A percentile compares a stretch with the other conserved stretches of the same genome.
phyloP scores from a whole-genome alignment of 495 filamentous ascomycete species.

The Penicillium chermesinum region DNA sequence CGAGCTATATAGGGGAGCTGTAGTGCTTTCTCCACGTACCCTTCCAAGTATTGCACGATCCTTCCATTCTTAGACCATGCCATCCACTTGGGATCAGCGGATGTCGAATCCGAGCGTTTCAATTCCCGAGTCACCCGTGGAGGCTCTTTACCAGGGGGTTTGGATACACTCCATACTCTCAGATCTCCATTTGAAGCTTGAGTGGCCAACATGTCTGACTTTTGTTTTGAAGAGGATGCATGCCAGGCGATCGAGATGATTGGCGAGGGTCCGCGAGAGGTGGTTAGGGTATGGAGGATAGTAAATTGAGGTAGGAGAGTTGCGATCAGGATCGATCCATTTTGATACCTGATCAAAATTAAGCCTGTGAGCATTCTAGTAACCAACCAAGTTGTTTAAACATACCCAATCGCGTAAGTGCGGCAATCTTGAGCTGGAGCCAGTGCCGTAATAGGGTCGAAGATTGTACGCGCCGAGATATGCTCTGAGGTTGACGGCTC shows the following conservation, averaged over 20 bases:
- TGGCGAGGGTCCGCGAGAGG: conserved; percentile 73
- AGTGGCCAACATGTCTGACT: conserved; percentile 95
- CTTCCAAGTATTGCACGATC: conserved; percentile 87
- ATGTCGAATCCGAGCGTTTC: conserved; percentile 66
- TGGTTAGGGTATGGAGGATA: conserved; percentile 88
- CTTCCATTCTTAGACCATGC: conserved; percentile 97
- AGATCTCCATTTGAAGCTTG: conserved; percentile 90
- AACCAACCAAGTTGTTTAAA: not conserved
- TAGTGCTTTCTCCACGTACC: conserved; percentile 52
- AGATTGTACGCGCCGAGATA: conserved; percentile 86
- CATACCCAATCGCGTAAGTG: conserved; percentile 93
- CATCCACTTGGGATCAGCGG: conserved; percentile 86
- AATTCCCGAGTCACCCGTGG: conserved; percentile 83
- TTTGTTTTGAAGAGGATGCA: conserved; percentile 92
- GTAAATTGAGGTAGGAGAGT: conserved; percentile 88
- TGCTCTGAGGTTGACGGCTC: conserved; percentile 92
- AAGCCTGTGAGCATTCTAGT: not conserved
- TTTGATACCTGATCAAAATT: conserved; percentile 73
- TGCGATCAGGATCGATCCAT: conserved; percentile 89
- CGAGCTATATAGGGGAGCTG: not conserved
- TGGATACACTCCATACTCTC: conserved; percentile 94
- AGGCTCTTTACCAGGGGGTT: conserved; percentile 67
- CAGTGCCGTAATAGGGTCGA: conserved; percentile 86
- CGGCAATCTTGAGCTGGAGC: conserved; percentile 89
- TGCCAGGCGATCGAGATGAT: conserved; percentile 94